A percentile compares a stretch with the other conserved stretches of the same genome.
Evolutionary conservation across 805 yeast genomes (phyloP).

Genomic region (Saccharomycopsis fibuligera): DNA sequence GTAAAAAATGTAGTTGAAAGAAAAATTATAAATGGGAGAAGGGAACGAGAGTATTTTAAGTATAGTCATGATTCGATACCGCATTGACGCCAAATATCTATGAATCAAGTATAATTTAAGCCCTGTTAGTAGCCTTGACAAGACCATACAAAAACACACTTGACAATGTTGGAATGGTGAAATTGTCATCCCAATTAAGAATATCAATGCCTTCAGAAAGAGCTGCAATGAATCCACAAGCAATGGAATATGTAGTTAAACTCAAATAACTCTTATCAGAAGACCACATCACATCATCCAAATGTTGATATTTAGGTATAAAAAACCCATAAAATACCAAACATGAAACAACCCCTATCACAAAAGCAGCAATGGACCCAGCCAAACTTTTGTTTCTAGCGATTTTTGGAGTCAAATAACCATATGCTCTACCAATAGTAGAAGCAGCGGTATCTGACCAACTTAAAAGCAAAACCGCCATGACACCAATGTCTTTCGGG

Average conservation of each 20-base stretch:
- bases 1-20: no score
- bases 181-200: conserved; percentile 79
- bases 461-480: conserved; percentile 74
- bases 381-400: conserved; percentile 76
- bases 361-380: conserved; percentile 83
- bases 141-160: conserved; percentile 54
- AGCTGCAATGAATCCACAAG: conserved; percentile 79
- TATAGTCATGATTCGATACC: no score
- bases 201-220: conserved; percentile 79
- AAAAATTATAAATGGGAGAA: no score
- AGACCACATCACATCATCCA: conserved; percentile 61
- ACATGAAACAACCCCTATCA: conserved; percentile 62
- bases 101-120: no score
- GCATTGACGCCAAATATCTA: no score
- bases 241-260: conserved; percentile 45
- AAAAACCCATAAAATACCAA: conserved; percentile 66
- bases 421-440: conserved; percentile 81
- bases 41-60: no score
- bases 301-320: conserved; percentile 54
- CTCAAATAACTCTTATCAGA: conserved; percentile 52
- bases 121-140: conserved; percentile 28
- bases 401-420: conserved; percentile 75
- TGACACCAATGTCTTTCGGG: conserved; percentile 74
- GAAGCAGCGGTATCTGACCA: conserved; percentile 99
- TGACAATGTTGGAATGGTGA: conserved; percentile 88